Evolutionary conservation across 2,329 filamentous ascomycete species (phyloP).

Genomic region (Conoideocrella luteorostrata): DNA sequence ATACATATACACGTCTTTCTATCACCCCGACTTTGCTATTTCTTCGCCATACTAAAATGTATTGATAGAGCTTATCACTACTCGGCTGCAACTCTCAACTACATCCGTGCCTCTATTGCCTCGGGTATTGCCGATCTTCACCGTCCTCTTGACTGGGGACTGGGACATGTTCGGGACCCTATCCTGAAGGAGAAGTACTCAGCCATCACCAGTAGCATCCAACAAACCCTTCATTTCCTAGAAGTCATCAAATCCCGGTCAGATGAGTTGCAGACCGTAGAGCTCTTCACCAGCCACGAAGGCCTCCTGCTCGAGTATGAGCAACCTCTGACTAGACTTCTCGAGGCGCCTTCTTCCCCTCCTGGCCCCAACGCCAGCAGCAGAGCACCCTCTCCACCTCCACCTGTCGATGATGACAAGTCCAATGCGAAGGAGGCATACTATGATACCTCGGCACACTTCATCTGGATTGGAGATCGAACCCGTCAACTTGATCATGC

Average conservation of each 20-base stretch:
- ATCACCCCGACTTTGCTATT: no score
- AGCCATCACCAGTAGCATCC: conserved; percentile 76
- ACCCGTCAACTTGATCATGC: conserved; percentile 89
- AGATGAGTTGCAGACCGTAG: conserved; percentile 80
- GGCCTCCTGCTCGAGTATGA: conserved; percentile 93
- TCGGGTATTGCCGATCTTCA: conserved; percentile 92
- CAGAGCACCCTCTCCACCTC: conserved; percentile 37
- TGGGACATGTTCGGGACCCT: conserved; percentile 84
- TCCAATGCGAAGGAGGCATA: conserved; percentile 49
- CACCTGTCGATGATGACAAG: conserved; percentile 16
- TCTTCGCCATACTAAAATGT: no score
- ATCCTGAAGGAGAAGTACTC: conserved; percentile 81
- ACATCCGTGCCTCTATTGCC: conserved; percentile 73
- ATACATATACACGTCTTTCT: no score
- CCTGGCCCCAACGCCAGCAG: conserved; percentile 7
- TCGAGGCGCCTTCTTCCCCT: conserved; percentile 53
- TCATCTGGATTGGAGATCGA: conserved; percentile 97
- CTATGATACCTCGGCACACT: conserved; percentile 93
- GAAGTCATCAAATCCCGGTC: conserved; percentile 83
- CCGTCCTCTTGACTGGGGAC: conserved; percentile 86
- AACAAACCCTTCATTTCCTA: conserved; percentile 90
- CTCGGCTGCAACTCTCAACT: conserved; percentile 91
- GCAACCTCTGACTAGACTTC: conserved; percentile 71
- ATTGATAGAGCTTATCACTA: conserved; percentile 78
- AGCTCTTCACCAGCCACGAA: conserved; percentile 93